phyloP scores from a whole-genome alignment of 345 rosid species.

The Adansonia digitata region DNA sequence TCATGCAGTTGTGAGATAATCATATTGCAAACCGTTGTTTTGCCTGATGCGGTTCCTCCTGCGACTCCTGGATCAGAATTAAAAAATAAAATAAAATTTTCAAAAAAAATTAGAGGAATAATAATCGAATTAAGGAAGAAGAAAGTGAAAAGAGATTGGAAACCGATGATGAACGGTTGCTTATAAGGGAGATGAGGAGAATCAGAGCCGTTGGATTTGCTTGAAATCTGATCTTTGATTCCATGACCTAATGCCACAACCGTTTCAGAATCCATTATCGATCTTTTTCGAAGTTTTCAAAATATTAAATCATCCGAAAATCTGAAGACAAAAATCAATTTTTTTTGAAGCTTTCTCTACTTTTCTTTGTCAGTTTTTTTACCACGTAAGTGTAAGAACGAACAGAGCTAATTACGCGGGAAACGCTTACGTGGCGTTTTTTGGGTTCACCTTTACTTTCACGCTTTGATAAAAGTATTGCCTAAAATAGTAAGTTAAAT shows the following conservation, averaged over 20 bases:
- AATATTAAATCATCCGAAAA: background rate
- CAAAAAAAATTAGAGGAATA: background rate
- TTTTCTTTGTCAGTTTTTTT: no score
- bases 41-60: conserved; percentile 94
- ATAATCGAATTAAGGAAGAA: background rate
- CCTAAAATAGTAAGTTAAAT: no score
- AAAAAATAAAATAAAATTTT: background rate
- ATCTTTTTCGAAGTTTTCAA: background rate
- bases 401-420: conserved; percentile 22
- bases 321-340: no score
- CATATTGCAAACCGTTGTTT: conserved; percentile 88
- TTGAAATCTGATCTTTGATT: conserved; percentile 24
- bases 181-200: conserved; percentile 34
- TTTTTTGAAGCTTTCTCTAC: background rate
- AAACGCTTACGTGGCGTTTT: conserved; percentile 9
- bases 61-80: conserved; percentile 60
- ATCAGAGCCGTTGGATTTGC: conserved; percentile 23
- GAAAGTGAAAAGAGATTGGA: background rate
- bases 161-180: conserved; percentile 80
- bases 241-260: conserved; percentile 20
- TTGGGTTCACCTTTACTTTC: no score
- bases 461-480: no score
- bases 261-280: conserved; percentile 27
- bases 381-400: no score
- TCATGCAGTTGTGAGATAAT: conserved; percentile 87